These are phyloP conservation scores for Lactarius trivialis DNA, from an alignment of 768 basidiomycete species.

Conservation along the genomic window DNA sequence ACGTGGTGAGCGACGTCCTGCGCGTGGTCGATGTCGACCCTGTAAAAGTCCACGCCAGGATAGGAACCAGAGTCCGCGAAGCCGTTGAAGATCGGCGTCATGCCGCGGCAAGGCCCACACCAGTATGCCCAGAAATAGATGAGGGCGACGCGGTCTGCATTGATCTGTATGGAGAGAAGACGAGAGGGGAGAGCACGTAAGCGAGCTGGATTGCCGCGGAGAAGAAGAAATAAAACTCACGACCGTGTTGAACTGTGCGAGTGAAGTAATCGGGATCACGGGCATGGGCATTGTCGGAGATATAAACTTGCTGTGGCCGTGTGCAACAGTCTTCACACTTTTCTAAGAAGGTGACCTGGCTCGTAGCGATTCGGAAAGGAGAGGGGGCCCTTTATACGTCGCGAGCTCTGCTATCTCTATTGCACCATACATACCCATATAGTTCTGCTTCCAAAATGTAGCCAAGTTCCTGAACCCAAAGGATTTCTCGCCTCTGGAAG, in stretches of 20 bases:
- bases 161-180: not conserved
- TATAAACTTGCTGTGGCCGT: not conserved
- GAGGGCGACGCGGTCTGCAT: constrained; percentile 2
- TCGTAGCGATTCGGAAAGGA: not conserved
- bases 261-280: constrained; percentile 12
- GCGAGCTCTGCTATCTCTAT: not conserved
- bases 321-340: not conserved
- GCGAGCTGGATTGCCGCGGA: not conserved
- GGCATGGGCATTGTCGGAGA: constrained; percentile 13
- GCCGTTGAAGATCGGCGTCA: constrained; percentile 17
- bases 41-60: constrained; percentile 16
- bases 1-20: constrained; percentile 11
- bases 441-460: not conserved
- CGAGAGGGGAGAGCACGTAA: not conserved
- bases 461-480: not conserved
- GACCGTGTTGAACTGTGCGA: constrained; percentile 11
- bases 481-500: not conserved
- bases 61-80: constrained; percentile 13
- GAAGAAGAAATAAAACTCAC: constrained; percentile 3
- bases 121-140: constrained; percentile 21
- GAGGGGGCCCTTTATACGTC: constrained; percentile 3
- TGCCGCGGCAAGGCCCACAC: constrained; percentile 18
- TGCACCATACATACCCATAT: not conserved
- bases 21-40: constrained; percentile 17
- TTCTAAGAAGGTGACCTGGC: not conserved